phyloP scores from a whole-genome alignment of 2,329 filamentous ascomycete species.

The Clarireedia monteithiana region DNA sequence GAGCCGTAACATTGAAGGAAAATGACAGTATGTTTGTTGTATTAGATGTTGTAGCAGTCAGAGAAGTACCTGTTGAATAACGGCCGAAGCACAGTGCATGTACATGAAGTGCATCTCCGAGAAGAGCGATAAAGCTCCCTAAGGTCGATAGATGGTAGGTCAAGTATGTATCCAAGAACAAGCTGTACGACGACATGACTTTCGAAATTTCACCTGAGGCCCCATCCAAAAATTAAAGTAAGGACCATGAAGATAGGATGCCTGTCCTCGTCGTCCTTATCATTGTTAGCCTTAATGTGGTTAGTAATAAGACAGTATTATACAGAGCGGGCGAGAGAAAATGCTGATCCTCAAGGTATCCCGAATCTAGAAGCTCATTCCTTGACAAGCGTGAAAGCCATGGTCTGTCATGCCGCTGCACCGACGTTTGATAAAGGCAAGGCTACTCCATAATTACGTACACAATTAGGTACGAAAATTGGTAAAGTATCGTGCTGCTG shows the following conservation, averaged over 20 bases:
- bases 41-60: not conserved
- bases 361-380: not conserved
- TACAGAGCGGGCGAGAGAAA: not conserved
- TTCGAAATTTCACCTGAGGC: not conserved
- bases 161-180: not conserved
- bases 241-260: not conserved
- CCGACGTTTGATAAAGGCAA: not conserved
- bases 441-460: slow-evolving; percentile 1
- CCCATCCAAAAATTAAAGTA: too few species aligned
- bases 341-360: slow-evolving; percentile 4
- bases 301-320: not conserved
- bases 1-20: not conserved
- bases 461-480: not conserved
- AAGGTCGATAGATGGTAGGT: not conserved
- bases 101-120: slow-evolving; percentile 1
- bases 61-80: not conserved
- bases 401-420: not conserved
- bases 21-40: not conserved
- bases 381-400: slow-evolving; percentile 1
- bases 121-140: slow-evolving; percentile 4
- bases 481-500: too few species aligned
- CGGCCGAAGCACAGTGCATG: not conserved
- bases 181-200: slow-evolving; percentile 3
- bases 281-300: not conserved
- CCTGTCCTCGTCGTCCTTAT: not conserved